Evolutionary conservation across 331 rosid genomes (phyloP).

Genomic region (Acacia concinna): DNA sequence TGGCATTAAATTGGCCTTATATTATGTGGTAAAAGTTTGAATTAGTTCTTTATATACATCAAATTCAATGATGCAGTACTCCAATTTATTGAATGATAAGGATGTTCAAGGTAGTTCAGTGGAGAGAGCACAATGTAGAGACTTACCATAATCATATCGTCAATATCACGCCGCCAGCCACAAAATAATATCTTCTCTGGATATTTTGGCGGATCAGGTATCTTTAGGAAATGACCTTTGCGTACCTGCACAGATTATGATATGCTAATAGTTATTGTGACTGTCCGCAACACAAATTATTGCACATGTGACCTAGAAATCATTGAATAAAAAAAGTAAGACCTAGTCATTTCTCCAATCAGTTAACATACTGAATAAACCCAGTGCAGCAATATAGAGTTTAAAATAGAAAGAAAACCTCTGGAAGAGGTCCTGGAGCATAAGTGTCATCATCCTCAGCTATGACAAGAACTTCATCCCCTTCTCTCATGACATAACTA

Average conservation of each 20-base stretch:
- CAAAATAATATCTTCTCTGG: constrained; percentile 94
- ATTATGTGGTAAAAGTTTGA: background rate
- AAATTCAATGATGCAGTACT: background rate
- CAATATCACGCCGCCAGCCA: constrained; percentile 99
- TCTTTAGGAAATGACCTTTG: constrained; percentile 55
- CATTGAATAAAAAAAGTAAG: constrained; percentile 11
- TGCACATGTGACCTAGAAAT: constrained; percentile 2
- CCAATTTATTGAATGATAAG: background rate
- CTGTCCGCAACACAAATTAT: constrained; percentile 14
- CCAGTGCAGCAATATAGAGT: constrained; percentile 25
- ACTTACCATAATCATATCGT: constrained; percentile 95
- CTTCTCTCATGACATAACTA: constrained; percentile 69
- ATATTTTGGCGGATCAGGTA: constrained; percentile 77
- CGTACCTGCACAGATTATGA: constrained; percentile 52
- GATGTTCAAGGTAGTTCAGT: constrained; percentile 4
- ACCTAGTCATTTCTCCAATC: constrained; percentile 14
- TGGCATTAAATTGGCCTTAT: background rate
- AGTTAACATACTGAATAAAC: background rate
- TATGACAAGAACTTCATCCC: constrained; percentile 95
- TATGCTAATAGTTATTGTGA: background rate
- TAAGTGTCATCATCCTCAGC: constrained; percentile 99
- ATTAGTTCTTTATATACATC: constrained; percentile 10
- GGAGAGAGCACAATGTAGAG: constrained; percentile 10
- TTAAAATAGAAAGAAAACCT: constrained; percentile 62
- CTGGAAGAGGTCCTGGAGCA: constrained; percentile 78